Base-by-base conservation (phyloP, 2,329 filamentous ascomycete genomes). In the Cladosporium halotolerans region DNA sequence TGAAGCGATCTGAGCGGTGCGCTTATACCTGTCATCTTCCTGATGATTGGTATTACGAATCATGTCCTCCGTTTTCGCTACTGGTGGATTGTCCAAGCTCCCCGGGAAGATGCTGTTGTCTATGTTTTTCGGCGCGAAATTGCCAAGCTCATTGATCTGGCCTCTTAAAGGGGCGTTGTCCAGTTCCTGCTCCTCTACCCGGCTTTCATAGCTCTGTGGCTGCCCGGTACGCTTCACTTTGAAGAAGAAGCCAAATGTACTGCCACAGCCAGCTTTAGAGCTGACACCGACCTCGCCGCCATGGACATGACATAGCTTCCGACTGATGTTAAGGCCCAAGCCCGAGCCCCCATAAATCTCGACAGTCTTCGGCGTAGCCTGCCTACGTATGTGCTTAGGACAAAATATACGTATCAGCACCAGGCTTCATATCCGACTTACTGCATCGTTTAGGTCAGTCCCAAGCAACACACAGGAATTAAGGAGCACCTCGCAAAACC, bases 271-370 rank as follows among this genome's bases (percentile, higher is more conserved):
- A 55, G 77, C 75, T 42, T 73, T 65, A 0, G 82, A 84, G 2
- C 74, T 72, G 7, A 88, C 81, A 1, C 84, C 84, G 38, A 89
- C 86, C 40, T 82, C 78, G 1, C 85, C 85, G n/a, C 83, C 82
- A 57, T 86, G 83, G 38, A 87, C 73, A 62, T 87, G 83, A 1
- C 82, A 82, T 9, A 89, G 73, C 38, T 83, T 76, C 16, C 83
- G 76, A 42, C 79, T 84, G 54, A 88, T 87, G 63, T 86, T 88
- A 0, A 88, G 72, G 0, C 85, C 85, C 0, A 89, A 73, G 0
- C 85, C 85, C 0, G 80, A 84, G 0, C 85, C 85, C n/a, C 85
- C 85, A 59, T 88, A 87, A 54, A 84, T 79, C 19, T 84, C 77
- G 57, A 86, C 83, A 0, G 83, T 87, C 54, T 78, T 79, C 4